Conservation (phyloP, 2,329 filamentous ascomycete genomes). For the Colletotrichum destructivum region DNA sequence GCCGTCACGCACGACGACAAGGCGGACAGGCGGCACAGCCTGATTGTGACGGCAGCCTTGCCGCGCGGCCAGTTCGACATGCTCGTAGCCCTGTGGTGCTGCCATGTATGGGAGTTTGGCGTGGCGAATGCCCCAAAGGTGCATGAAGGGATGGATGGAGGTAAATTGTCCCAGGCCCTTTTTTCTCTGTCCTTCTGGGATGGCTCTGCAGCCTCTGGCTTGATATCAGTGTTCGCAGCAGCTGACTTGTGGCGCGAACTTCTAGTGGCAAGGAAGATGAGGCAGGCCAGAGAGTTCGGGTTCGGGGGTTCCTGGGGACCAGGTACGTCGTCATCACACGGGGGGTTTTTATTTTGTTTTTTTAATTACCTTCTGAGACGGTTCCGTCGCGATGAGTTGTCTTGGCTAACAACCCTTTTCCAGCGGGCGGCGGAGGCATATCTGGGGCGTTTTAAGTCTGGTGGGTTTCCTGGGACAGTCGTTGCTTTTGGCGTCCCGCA, state of each 20-base stretch:
- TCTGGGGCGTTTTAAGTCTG: not conserved
- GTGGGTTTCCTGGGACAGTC: not conserved
- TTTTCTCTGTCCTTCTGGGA: too few relatives aligned
- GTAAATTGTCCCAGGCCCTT: not conserved
- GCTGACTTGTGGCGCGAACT: not conserved
- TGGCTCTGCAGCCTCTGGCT: too few relatives aligned
- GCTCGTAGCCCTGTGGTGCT: slow-evolving; percentile 23
- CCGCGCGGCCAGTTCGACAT: not conserved
- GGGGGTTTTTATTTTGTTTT: not conserved
- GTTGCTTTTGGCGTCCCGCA: not conserved
- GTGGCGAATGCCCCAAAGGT: slow-evolving; percentile 14
- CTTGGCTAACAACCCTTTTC: not conserved
- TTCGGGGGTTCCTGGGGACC: not conserved
- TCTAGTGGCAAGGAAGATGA: slow-evolving; percentile 10
- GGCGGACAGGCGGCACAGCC: slow-evolving; percentile 5
- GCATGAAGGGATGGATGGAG: slow-evolving; percentile 9
- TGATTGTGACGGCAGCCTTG: not conserved
- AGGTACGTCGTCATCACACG: not conserved
- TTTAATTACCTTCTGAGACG: too few relatives aligned
- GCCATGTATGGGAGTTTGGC: slow-evolving; percentile 18
- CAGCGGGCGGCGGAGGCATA: not conserved
- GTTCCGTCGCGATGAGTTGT: not conserved
- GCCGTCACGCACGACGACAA: slow-evolving; percentile 13
- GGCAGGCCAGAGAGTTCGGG: slow-evolving; percentile 12
- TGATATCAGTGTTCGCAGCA: not conserved